Base-by-base conservation (phyloP, 139 green algal species). In the Haematococcus lacustris region DNA sequence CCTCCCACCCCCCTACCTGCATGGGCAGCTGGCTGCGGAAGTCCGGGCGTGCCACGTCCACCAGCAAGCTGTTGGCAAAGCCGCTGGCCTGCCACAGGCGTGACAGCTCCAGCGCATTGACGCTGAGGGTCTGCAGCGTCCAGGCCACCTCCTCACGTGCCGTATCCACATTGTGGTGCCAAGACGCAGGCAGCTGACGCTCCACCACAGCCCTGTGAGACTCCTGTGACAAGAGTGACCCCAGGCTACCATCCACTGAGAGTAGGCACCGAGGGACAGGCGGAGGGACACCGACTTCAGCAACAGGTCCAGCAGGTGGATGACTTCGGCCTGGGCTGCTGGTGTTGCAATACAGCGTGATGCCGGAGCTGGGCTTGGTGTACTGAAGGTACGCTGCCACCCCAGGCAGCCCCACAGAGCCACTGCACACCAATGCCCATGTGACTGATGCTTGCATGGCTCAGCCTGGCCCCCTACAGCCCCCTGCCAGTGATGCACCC, bases 91-190 rank as follows among this genome's bases (percentile, higher is more conserved):
- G 67, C 89, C 89, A 94, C 53, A 93, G 74, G 35, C 61, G 68
- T 23, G 68, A 76, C 35, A 94, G 82, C 78, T 90, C 85, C 33
- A 91, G 76, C 34, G 85, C 86, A 63, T 93, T 90, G 25, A 76
- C 83, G 62, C 43, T 83, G 5, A 93, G 82, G 35, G 88, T 91
- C 80, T 94, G 89, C 66, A 94, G 78, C 33, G 82, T 89, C 85
- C 85, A 91, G 3, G 83, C 89, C 66, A 94, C 81, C 75, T 90
- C 80, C 77, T 88, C 81, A 5, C 38, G 57, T 17, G 89, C 84
- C n/a, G 75, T 66, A 40, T 86, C 78, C 47, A 91, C 81, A 50
- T 82, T 71, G 3, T 71, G 69, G 53, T 75, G 70, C 87, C 87
- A 92, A 57, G 64, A 73, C 23, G 61, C 32, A 3, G 81, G 73